Evolutionary conservation across 140 eudicot species (phyloP), one percentile per base, ranked within the genome.

Genomic region (Senecio squalidus): DNA sequence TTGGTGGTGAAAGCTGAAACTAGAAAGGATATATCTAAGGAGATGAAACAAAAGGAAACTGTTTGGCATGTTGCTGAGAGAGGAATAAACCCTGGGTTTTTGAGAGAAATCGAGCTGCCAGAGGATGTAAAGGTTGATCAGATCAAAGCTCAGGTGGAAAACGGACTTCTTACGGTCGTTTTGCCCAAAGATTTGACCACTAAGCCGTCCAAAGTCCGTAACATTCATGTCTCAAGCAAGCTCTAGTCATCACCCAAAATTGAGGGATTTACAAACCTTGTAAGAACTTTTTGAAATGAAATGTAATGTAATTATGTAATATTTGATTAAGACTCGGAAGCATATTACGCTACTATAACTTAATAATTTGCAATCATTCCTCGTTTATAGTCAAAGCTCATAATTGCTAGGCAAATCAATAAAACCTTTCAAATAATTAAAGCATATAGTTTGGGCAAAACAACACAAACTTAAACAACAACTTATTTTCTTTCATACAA

Each of bases 61-160:
- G 78, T 90, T 49, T 90, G 97, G 97, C 97, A 90, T 27, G 87
- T 81, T 47, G 89, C 90, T 1, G 97, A 90, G 80, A 81, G 76
- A 31, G 83, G 74, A 16, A 69, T 72, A 2, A 40, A 9, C 1
- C 62, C 30, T 18, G 78, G 72, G 3, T 90, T 90, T 44, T 66
- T 69, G 6, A 67, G 94, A 69, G 83, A 85, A 58, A 78, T 90
- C 0, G 88, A 90, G 65, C 23, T 90, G 76, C 97, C 97, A 25
- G 94, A 86, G 40, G 76, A 83, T 60, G 88, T 85, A 25, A 90
- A 83, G 70, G 68, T 83, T 56, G 94, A 90, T 59, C 95, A 90
- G 82, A 90, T 90, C 39, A 90, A 86, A 69, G 95, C 95, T 5
- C 83, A 78, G 59, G 82, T 83, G 13, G 95, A 90, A 21, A 86